Evolutionary conservation across 768 basidiomycete species (phyloP), one percentile per base, ranked within the genome.

Genomic region (Leccinum uliginosum): DNA sequence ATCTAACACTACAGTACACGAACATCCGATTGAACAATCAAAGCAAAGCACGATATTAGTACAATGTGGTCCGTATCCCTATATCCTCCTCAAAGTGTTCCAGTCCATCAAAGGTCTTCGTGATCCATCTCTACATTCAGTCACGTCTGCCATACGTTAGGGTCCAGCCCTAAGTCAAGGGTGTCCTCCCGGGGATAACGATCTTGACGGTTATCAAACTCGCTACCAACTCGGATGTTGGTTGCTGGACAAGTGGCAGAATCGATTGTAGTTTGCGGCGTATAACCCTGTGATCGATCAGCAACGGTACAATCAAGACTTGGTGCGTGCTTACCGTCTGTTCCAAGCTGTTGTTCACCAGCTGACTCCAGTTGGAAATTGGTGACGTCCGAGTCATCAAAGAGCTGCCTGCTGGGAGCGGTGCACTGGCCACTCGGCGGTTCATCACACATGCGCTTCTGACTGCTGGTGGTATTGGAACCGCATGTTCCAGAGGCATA

Each of bases 361-460:
- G 50, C 4, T 62, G 50, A 46, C 51, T 62, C 4, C 51, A 59
- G 17, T 50, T 60, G 8, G 58, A 53, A 32, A 53, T 54, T 1
- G 60, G 54, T 19, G 58, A 10, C 29, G 29, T 29, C 29, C 29
- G 11, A 29, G 29, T 35, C 6, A 58, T 35, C 4, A 19, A 8
- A 8, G 38, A 34, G n/a, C 21, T 19, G 10, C 57, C 11, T 1
- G n/a, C 8, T 10, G 56, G 56, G 6, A 58, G 10, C 6, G 47
- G 40, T 10, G 32, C 26, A 21, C 43, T 46, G 23, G 73, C 72
- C 10, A 78, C 70, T 27, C 77, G 75, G 29, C 76, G 75, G 34
- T 71, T 67, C 26, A 63, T 55, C 23, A 64, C 54, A 45, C 66
- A 68, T n/a, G 45, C 17, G 34, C 53, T 65, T 46, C 7, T 51